Evolutionary conservation across 768 basidiomycete species (phyloP), one percentile per base, ranked within the genome.

Genomic region (Galerina marginata): DNA sequence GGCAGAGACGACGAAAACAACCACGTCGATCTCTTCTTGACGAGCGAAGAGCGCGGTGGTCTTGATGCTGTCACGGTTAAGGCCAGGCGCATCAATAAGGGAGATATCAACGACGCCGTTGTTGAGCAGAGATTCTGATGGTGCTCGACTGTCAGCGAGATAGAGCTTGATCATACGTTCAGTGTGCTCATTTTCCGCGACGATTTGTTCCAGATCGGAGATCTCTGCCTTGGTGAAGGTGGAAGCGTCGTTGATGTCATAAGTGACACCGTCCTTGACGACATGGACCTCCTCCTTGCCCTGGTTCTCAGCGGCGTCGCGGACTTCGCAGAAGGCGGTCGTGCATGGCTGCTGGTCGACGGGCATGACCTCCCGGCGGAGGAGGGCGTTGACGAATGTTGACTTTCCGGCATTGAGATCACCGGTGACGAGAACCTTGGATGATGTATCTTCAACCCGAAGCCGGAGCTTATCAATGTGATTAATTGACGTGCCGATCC

Each of bases 391-490:
- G 72, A 99, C 94, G 71, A 99, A 93, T 0, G 97, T 99, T 16
- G 95, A 97, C 77, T 99, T 99, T 68, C 97, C 97, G 38, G 97
- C 92, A 73, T 99, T 99, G 60, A 99, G 83, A 72, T 99, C 97
- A 61, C 97, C 97, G 23, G 97, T 99, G 59, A 99, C 95, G 64
- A 99, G 87, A 51, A 99, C 95, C 73, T 97, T 94, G 69, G 95
- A 96, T 1, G 93, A 91, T 6, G 89, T 94, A 73, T 98, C 96
- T 72, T 91, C 82, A 12, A 99, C 88, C 42, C 97, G 93, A 51
- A 86, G 82, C 37, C 90, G 89, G 62, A 99, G 89, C 66, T 90
- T 91, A 60, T 90, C 84, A 60, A 99, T 85, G 71, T 98, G 95
- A 23, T 82, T 81, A 56, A 92, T 74, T 20, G 94, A 86, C 23